Evolutionary conservation across 2,329 filamentous ascomycete species (phyloP), one percentile per base, ranked within the genome.

Genomic region (Diaporthe citrichinensis): DNA sequence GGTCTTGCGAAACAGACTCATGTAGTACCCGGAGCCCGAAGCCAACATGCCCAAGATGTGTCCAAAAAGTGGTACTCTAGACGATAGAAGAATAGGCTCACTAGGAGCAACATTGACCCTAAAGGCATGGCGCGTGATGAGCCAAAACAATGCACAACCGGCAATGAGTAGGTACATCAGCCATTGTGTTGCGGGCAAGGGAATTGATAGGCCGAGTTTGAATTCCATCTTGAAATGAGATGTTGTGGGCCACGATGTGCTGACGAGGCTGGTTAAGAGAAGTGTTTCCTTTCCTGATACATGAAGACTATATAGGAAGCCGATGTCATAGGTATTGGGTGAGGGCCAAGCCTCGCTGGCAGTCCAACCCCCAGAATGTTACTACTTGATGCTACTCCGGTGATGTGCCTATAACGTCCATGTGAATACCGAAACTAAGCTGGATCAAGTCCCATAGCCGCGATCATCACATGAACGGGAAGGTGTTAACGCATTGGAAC

Each of bases 1-100:
- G 28, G 61, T 65, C 41, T 34, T 65, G 20, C 25, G 61, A n/a
- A 65, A 65, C 10, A 65, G 61, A 17, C 61, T 49, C 61, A 65
- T 49, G 44, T 65, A 65, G 28, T 65, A 34, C 10, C 61, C 61
- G 39, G 61, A 65, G 9, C 61, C 61, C 4, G 41, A 65, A 9
- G 20, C 2, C 61, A 65, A n/a, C 41, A 65, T 65, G 15, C 61
- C 61, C 6, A 65, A 34, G 41, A 65, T 17, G 61, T 65, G 61
- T n/a, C 61, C 61, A n/a, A 65, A 41, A n/a, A 34, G 9, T 23
- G 61, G 61, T 7, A 65, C 28, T 23, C 20, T 20, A 2, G 61
- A 65, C 0, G 61, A 49, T 14, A 65, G 20, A 9, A 65, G 41
- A n/a, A 65, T 17, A 25, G 61, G 61, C 61, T 65, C 61, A 5